Percentiles rank a stretch among this genome's conserved stretches.
phyloP scores from a whole-genome alignment of 306 rosid genomes.

The Gastrolobium villosum region DNA sequence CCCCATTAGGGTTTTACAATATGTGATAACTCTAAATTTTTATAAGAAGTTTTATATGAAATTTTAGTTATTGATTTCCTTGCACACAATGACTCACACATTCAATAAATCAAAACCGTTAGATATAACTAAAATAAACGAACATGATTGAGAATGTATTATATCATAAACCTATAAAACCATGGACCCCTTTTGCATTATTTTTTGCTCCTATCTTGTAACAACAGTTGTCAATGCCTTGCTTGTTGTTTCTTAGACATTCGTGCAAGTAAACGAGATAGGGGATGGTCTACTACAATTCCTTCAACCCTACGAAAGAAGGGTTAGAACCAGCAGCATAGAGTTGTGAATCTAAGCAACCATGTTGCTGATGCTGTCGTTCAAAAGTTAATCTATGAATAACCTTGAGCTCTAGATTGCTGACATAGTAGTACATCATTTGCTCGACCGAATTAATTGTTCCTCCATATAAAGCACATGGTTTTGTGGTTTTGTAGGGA shows the following conservation, averaged over 20 bases:
- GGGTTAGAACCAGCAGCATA: constrained; percentile 8
- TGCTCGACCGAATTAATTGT: constrained; percentile 28
- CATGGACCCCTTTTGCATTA: not conserved
- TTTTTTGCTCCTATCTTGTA: not conserved
- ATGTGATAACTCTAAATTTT: not conserved
- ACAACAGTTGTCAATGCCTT: not conserved
- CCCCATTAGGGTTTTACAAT: not conserved
- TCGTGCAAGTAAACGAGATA: constrained; percentile 38
- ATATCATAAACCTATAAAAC: too few relatives aligned
- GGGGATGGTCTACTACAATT: not conserved
- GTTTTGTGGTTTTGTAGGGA: constrained; percentile 31
- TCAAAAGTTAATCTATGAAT: not conserved
- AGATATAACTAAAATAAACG: too few relatives aligned
- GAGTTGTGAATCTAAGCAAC: constrained; percentile 28
- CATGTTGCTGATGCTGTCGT: constrained; percentile 19
- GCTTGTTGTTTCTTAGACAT: constrained; percentile 30
- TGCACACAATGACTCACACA: too few relatives aligned
- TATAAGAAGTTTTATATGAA: too few relatives aligned
- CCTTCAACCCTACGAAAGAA: constrained; percentile 29
- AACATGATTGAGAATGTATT: too few relatives aligned
- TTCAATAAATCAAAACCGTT: too few relatives aligned
- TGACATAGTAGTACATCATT: constrained; percentile 29
- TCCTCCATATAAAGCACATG: constrained; percentile 28
- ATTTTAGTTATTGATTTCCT: too few relatives aligned
- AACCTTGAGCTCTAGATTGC: not conserved